Evolutionary conservation across 768 basidiomycete species (phyloP).

Genomic region (Rubroboletus satanas): DNA sequence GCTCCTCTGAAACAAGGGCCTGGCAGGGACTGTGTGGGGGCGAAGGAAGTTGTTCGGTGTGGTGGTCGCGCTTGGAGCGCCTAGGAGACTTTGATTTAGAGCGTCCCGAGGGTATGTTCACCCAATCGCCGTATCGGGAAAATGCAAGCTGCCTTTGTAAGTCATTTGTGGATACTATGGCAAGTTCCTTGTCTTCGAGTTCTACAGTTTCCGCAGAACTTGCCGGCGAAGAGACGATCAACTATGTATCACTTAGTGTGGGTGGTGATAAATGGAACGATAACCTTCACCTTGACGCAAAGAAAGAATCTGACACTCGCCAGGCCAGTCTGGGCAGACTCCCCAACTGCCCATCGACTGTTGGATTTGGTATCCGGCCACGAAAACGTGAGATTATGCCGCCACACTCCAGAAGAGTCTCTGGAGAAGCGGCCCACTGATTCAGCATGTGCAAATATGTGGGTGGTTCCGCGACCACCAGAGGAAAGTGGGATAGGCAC

Average conservation of each 20-base stretch:
- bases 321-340: conserved; percentile 64
- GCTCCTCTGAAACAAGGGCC: conserved; percentile 6
- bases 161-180: conserved; percentile 66
- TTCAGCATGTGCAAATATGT: conserved; percentile 55
- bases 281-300: conserved; percentile 57
- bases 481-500: conserved; percentile 10
- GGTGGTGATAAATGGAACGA: conserved; percentile 7
- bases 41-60: conserved; percentile 33
- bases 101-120: conserved; percentile 28
- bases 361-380: conserved; percentile 69
- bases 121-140: conserved; percentile 52
- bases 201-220: conserved; percentile 64
- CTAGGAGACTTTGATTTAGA: conserved; percentile 60
- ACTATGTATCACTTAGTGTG: conserved; percentile 27
- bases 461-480: conserved; percentile 36
- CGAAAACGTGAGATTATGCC: conserved; percentile 61
- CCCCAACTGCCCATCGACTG: conserved; percentile 76
- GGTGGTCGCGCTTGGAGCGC: conserved; percentile 35
- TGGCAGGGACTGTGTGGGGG: conserved; percentile 36
- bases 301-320: conserved; percentile 68
- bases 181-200: conserved; percentile 63
- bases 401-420: conserved; percentile 57
- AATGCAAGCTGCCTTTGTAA: conserved; percentile 62
- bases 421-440: conserved; percentile 54
- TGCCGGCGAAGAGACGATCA: conserved; percentile 43